Evolutionary conservation across 208 protist species (phyloP).

Genomic region (Borovskyia barvae): DNA sequence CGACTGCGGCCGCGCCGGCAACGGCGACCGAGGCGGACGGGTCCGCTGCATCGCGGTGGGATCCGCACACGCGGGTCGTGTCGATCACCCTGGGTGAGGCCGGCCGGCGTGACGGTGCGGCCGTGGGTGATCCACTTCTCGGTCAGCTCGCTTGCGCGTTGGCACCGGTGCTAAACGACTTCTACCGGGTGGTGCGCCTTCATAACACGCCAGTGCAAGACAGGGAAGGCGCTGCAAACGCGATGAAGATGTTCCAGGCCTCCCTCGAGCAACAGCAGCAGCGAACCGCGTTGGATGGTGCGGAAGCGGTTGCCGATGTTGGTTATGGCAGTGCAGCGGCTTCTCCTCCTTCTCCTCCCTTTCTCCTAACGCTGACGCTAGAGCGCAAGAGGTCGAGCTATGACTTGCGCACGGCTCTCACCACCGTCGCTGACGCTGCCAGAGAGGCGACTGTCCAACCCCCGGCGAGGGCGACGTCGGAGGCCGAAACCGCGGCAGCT

Average conservation of each 20-base stretch:
- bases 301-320: not conserved
- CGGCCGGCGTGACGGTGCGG: slow-evolving; percentile 3
- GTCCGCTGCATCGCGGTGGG: slow-evolving; percentile 4
- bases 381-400: slow-evolving; percentile 26
- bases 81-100: slow-evolving; percentile 16
- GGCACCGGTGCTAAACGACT: slow-evolving; percentile 22
- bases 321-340: not conserved
- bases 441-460: not conserved
- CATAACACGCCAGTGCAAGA: slow-evolving; percentile 27
- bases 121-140: slow-evolving; percentile 6
- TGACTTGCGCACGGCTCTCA: slow-evolving; percentile 7
- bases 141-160: slow-evolving; percentile 19
- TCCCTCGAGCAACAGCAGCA: slow-evolving; percentile 3
- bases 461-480: not conserved
- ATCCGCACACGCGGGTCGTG: slow-evolving; percentile 1
- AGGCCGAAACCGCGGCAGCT: not conserved
- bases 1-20: not conserved
- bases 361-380: slow-evolving; percentile 16
- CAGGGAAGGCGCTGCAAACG: slow-evolving; percentile 20
- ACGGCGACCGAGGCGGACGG: not conserved
- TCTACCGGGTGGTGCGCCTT: slow-evolving; percentile 36
- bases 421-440: not conserved
- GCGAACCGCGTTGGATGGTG: not conserved
- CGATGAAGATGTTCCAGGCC: slow-evolving; percentile 27
- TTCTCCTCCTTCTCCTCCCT: not conserved